Percentiles rank a stretch among this genome's conserved stretches.
Evolutionary conservation across 1,284 basidiomycete genomes (phyloP).

Genomic region (Flammula alnicola): DNA sequence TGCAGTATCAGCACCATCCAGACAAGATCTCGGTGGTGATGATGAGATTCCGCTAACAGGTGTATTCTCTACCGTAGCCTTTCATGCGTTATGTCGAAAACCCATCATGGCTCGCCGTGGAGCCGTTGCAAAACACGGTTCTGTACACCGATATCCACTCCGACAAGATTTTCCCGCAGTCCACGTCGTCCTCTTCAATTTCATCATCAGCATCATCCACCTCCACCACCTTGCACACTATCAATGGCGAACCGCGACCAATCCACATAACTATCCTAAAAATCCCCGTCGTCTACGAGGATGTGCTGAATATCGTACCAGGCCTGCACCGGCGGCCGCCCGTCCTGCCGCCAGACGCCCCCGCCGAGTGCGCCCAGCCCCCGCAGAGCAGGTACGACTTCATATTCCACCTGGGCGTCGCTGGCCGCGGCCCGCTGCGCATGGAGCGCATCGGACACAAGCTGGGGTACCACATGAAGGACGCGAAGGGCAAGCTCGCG

Average conservation of each 20-base stretch:
- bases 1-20: no score
- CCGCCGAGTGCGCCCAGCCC: slow-evolving; percentile 40
- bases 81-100: slow-evolving; percentile 58
- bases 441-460: slow-evolving; percentile 74
- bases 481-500: slow-evolving; percentile 62
- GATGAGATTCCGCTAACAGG: slow-evolving; percentile 9
- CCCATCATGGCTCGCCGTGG: slow-evolving; percentile 67
- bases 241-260: slow-evolving; percentile 30
- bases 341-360: slow-evolving; percentile 45
- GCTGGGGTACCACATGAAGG: slow-evolving; percentile 72
- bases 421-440: slow-evolving; percentile 64
- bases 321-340: slow-evolving; percentile 68
- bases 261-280: slow-evolving; percentile 69
- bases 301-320: slow-evolving; percentile 61
- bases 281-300: slow-evolving; percentile 65
- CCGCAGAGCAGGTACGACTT: slow-evolving; percentile 72
- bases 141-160: slow-evolving; percentile 33
- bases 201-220: slow-evolving; percentile 38
- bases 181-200: slow-evolving; percentile 19
- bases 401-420: slow-evolving; percentile 74
- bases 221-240: slow-evolving; percentile 23
- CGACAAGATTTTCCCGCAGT: no score
- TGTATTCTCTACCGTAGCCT: slow-evolving; percentile 42
- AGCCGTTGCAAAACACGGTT: slow-evolving; percentile 56
- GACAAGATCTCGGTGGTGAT: no score